Evolutionary conservation across 305 asterid genomes (phyloP).

Genomic region (Solanum chacoense): DNA sequence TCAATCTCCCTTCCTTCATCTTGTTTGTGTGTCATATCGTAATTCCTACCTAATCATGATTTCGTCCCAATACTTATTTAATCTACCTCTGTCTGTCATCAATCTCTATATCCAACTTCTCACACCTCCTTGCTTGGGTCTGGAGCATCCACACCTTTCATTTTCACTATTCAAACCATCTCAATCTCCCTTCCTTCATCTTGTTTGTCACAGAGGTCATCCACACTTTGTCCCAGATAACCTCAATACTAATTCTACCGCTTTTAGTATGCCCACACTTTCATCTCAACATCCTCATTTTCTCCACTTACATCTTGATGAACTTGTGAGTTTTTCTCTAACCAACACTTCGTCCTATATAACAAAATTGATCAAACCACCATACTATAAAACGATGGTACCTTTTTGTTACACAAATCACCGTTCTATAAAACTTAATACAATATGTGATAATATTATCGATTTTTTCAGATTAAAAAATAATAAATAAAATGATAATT

Average conservation of each 20-base stretch:
- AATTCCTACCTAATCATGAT: background rate
- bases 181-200: background rate
- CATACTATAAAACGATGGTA: background rate
- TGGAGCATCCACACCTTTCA: background rate
- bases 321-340: background rate
- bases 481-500: background rate
- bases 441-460: background rate
- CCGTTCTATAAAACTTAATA: background rate
- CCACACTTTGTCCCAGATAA: background rate
- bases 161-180: background rate
- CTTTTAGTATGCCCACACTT: background rate
- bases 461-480: rapidly evolving
- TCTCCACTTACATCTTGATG: background rate
- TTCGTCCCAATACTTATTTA: background rate
- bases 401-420: background rate
- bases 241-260: background rate
- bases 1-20: background rate
- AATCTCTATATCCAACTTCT: background rate
- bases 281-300: background rate
- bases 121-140: background rate
- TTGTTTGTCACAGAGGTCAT: background rate
- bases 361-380: background rate
- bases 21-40: background rate
- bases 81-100: background rate
- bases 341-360: background rate